Base-by-base conservation (phyloP, 371 early-diverging fungal genomes). In the Smittium mucronatum region DNA sequence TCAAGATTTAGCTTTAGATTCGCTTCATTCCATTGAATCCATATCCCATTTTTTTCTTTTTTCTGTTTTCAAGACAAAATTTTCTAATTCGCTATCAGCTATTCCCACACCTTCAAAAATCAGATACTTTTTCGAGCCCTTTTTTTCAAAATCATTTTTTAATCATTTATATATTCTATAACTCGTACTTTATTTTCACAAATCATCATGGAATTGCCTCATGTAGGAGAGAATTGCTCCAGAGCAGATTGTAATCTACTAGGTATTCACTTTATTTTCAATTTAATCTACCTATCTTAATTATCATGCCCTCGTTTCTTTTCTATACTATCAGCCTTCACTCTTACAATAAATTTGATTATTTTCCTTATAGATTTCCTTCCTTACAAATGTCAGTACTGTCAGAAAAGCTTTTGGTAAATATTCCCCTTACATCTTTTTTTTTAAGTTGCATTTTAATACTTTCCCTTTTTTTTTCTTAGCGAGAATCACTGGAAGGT, bases 401-500 rank as follows among this genome's bases (percentile, higher is more conserved):
- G 77, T 59, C 33, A 35, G 32, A 34, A 58, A 35, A 58, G 35
- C 34, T 76, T 73, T 57, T 76, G 76, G 76, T 76, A 76, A 75
- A 74, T 66, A 34, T 30, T 28, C 0, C 1, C 8, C 1, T 0
- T 68, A n/a, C 30, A 21, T n/a, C 59, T 11, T 47, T 47, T 47
- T 15, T 59, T 59, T 26, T 21, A n/a, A 59, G 26, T 28, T n/a
- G 26, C 8, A 31, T 30, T 0, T 21, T 70, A 0, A 28, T 15
- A 30, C n/a, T 30, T 29, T 60, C 2, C 5, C n/a, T 5, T 57
- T 57, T 21, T 67, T 60, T 35, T 28, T 28, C 1, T 17, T 77
- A 77, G 78, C 64, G 76, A 78, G 36, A 58, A 47, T 28, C 78
- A 78, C 58, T 78, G 78, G 78, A 74, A 73, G 28, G 70, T 60